These are phyloP conservation scores for Platanus orientalis DNA, from an alignment of 164 flowering plant species.

Conservation along the genomic window DNA sequence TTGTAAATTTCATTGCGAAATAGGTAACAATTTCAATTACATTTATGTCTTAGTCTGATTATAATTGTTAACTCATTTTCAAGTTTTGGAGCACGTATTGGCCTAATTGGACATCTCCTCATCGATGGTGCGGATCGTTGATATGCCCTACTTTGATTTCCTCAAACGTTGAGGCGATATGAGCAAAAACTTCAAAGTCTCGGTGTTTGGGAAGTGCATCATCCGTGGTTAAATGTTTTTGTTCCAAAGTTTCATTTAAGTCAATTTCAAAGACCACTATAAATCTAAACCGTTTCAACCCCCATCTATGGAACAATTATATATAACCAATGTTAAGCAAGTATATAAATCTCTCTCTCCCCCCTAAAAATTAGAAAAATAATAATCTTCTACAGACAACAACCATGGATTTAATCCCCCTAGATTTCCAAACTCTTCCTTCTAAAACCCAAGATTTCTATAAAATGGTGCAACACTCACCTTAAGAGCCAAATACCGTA, in stretches of 20 bases:
- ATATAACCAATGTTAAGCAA: no score
- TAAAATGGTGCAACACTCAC: not conserved
- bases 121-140: no score
- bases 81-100: constrained; percentile 40
- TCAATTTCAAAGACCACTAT: constrained; percentile 41
- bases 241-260: constrained; percentile 50
- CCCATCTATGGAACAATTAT: no score
- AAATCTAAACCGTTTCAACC: no score
- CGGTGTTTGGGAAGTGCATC: constrained; percentile 18
- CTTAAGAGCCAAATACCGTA: constrained; percentile 6
- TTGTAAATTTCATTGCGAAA: no score
- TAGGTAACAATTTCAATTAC: no score
- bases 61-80: constrained; percentile 14
- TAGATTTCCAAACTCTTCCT: constrained; percentile 3
- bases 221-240: constrained; percentile 46
- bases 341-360: no score
- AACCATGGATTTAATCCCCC: constrained; percentile 2
- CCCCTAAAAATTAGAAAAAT: no score
- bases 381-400: not conserved
- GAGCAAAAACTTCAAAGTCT: constrained; percentile 6
- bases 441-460: constrained; percentile 9
- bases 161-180: constrained; percentile 9
- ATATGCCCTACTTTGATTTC: constrained; percentile 14
- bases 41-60: no score
- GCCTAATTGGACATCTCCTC: constrained; percentile 32